Percentiles rank a stretch among this genome's conserved stretches.
Conservation (phyloP, 148 eudicot species). For the Cornus controversa region DNA sequence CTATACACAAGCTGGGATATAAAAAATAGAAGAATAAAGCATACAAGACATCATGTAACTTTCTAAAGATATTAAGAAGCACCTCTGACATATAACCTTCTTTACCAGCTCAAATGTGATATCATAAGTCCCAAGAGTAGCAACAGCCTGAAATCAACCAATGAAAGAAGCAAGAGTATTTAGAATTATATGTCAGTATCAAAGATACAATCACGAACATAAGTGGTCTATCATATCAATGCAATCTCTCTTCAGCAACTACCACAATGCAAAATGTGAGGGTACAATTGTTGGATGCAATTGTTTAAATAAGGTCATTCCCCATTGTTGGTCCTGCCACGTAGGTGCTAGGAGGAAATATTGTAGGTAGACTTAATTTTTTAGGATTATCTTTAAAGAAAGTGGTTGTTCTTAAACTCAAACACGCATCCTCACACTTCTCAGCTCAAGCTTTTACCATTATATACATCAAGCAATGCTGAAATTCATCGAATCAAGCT, state of each 20-base stretch:
- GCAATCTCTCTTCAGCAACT: background rate
- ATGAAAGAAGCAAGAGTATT: background rate
- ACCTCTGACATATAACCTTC: slow-evolving; percentile 88
- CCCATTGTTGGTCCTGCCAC: too few species aligned
- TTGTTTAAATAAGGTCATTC: background rate
- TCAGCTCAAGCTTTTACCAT: too few species aligned
- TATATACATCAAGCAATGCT: too few species aligned
- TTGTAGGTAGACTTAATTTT: too few species aligned
- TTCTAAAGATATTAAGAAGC: too few species aligned
- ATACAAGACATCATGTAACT: too few species aligned
- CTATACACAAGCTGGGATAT: background rate
- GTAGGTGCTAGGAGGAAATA: too few species aligned
- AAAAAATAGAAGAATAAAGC: background rate
- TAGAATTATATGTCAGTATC: background rate
- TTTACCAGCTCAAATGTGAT: slow-evolving; percentile 80
- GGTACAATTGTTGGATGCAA: background rate
- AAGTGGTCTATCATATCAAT: background rate
- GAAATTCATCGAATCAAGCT: too few species aligned
- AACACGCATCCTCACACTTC: too few species aligned
- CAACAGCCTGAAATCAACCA: slow-evolving; percentile 52
- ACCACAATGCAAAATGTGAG: background rate
- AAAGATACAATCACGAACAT: background rate
- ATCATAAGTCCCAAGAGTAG: slow-evolving; percentile 84
- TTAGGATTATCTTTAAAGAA: too few species aligned
- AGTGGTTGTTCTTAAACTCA: background rate